Evolutionary conservation across 768 basidiomycete genomes (phyloP).

Genomic region (Mycena metata): DNA sequence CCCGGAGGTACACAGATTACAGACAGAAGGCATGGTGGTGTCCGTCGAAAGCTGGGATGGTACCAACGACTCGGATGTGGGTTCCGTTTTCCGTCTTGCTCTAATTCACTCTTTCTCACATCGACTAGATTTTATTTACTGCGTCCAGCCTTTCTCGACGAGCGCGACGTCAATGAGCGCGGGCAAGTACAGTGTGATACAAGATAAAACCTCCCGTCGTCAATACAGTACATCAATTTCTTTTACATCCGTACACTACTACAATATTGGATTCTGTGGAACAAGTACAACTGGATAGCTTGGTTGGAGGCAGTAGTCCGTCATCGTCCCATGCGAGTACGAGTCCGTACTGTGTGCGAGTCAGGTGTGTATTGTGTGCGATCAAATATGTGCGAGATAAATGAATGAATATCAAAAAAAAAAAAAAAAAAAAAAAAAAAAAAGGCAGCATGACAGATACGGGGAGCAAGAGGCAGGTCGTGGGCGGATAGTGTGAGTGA

Average conservation of each 20-base stretch:
- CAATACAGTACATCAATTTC: not conserved
- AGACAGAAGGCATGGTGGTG: too few species aligned
- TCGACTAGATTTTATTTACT: too few species aligned
- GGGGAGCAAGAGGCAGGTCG: slow-evolving; percentile 34
- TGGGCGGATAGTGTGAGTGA: slow-evolving; percentile 19
- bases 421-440: too few species aligned
- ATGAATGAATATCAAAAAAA: slow-evolving; percentile 1
- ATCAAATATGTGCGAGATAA: slow-evolving; percentile 29
- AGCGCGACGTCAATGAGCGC: too few species aligned
- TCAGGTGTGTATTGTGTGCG: not conserved
- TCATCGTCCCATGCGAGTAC: slow-evolving; percentile 37
- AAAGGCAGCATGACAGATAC: slow-evolving; percentile 23
- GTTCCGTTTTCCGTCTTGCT: too few species aligned
- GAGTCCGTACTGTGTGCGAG: slow-evolving; percentile 31
- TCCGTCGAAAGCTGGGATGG: too few species aligned
- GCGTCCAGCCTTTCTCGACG: too few species aligned
- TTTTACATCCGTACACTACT: slow-evolving; percentile 11
- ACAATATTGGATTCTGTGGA: slow-evolving; percentile 8
- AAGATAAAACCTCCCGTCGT: not conserved
- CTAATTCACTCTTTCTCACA: too few species aligned
- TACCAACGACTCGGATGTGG: too few species aligned
- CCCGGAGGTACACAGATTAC: too few species aligned
- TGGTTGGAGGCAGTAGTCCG: slow-evolving; percentile 22
- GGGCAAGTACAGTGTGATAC: slow-evolving; percentile 1
- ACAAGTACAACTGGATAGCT: slow-evolving; percentile 32